Percentiles rank a stretch among this genome's conserved stretches.
Conservation (phyloP, 2,329 filamentous ascomycete genomes). For the Chaetomium olivaceum region DNA sequence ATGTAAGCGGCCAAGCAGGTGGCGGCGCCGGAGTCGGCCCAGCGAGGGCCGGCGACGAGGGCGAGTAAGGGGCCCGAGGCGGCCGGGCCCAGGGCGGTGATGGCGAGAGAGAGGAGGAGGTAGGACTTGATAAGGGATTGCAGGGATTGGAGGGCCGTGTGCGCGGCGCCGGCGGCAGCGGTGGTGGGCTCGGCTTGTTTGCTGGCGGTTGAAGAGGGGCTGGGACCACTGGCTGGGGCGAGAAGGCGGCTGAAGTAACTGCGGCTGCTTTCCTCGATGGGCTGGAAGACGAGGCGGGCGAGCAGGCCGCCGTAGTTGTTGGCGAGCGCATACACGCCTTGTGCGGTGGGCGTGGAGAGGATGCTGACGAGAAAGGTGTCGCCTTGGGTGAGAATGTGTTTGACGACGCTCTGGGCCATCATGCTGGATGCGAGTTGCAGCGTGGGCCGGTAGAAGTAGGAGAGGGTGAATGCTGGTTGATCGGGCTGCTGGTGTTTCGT, state of each 20-base stretch:
- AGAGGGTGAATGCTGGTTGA: slow-evolving; percentile 47
- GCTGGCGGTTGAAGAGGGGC: slow-evolving; percentile 51
- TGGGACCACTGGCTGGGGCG: slow-evolving; percentile 29
- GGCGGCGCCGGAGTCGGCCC: slow-evolving; percentile 73
- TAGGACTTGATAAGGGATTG: slow-evolving; percentile 70
- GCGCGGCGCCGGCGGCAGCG: slow-evolving; percentile 28
- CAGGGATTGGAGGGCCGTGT: slow-evolving; percentile 57
- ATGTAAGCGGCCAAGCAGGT: slow-evolving; percentile 77
- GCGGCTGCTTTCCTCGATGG: slow-evolving; percentile 89
- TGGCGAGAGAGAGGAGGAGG: slow-evolving; percentile 67
- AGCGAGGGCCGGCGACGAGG: slow-evolving; percentile 74
- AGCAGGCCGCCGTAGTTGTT: slow-evolving; percentile 92
- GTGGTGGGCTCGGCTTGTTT: not conserved
- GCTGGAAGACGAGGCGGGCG: slow-evolving; percentile 88
- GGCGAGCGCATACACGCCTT: slow-evolving; percentile 89
- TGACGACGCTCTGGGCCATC: slow-evolving; percentile 84
- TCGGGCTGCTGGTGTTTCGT: not conserved
- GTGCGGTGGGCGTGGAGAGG: slow-evolving; percentile 74
- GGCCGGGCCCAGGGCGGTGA: slow-evolving; percentile 71
- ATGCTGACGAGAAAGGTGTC: slow-evolving; percentile 85
- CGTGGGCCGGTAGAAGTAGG: slow-evolving; percentile 68
- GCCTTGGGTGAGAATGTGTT: slow-evolving; percentile 91
- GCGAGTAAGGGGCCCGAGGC: slow-evolving; percentile 72
- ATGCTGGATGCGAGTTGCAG: slow-evolving; percentile 76
- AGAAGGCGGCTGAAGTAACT: slow-evolving; percentile 86